Evolutionary conservation across 1,284 basidiomycete species (phyloP).

Genomic region (Trichosporon sp.): DNA sequence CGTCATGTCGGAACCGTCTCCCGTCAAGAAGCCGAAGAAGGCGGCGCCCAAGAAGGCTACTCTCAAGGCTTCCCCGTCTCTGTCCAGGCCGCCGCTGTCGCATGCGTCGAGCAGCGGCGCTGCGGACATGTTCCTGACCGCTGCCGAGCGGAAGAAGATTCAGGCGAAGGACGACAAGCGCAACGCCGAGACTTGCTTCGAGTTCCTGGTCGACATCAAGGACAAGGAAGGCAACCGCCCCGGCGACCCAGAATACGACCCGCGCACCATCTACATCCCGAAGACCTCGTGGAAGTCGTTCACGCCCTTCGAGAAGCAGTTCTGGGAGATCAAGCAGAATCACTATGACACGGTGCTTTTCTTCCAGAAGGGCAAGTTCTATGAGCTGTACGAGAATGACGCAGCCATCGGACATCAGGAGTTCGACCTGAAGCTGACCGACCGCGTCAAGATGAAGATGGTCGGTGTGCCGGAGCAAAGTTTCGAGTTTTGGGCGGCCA

Average conservation of each 20-base stretch:
- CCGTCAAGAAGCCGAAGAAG: conserved; percentile 36
- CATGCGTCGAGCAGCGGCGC: conserved; percentile 21
- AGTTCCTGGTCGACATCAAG: conserved; percentile 65
- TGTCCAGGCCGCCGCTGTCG: conserved; percentile 24
- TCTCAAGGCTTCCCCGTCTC: neutral
- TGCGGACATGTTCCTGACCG: conserved; percentile 69
- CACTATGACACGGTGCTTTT: conserved; percentile 93
- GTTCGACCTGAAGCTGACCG: conserved; percentile 78
- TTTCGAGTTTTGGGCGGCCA: conserved; percentile 68
- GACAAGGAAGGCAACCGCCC: conserved; percentile 83
- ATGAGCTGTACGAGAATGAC: conserved; percentile 90
- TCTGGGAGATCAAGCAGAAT: conserved; percentile 97
- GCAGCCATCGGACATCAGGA: conserved; percentile 83
- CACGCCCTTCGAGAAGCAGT: conserved; percentile 89
- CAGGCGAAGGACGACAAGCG: conserved; percentile 81
- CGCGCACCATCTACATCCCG: conserved; percentile 83
- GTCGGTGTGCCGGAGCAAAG: conserved; percentile 94
- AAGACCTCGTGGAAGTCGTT: conserved; percentile 77
- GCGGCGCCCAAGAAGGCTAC: conserved; percentile 34
- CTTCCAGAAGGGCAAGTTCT: conserved; percentile 75
- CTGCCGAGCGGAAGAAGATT: conserved; percentile 76
- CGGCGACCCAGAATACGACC: conserved; percentile 83
- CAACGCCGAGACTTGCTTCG: conserved; percentile 75
- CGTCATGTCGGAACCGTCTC: conserved; percentile 38
- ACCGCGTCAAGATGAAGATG: conserved; percentile 95